These are phyloP conservation scores for Coniochaeta ligniaria DNA, from an alignment of 2,329 filamentous ascomycete species.

Conservation along the genomic window DNA sequence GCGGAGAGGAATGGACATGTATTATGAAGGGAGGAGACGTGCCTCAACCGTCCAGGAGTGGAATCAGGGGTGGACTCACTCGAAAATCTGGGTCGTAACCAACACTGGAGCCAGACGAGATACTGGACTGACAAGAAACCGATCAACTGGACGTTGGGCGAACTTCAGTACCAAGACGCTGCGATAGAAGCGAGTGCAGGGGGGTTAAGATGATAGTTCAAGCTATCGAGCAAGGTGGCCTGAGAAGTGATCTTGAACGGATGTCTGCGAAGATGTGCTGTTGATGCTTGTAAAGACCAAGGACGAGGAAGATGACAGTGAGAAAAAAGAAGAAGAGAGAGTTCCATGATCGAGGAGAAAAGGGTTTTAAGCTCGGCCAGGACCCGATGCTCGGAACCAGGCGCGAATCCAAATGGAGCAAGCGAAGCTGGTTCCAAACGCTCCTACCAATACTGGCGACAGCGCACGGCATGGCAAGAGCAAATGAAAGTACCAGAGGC, in stretches of 20 bases:
- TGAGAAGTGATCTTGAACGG: slow-evolving; percentile 34
- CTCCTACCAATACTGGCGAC: background rate
- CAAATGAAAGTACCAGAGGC: background rate
- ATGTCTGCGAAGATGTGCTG: slow-evolving; percentile 24
- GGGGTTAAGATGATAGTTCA: slow-evolving; percentile 48
- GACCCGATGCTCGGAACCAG: background rate
- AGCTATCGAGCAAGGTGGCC: slow-evolving; percentile 53
- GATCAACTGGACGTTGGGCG: slow-evolving; percentile 24
- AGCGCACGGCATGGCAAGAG: background rate
- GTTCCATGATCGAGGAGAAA: slow-evolving; percentile 5
- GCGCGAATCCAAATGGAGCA: background rate
- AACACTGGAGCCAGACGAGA: slow-evolving; percentile 2
- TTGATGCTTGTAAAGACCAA: slow-evolving; percentile 39
- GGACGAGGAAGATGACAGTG: slow-evolving; percentile 16
- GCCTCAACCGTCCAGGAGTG: background rate
- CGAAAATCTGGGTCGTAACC: background rate
- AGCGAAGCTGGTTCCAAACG: background rate
- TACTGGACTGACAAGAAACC: slow-evolving; percentile 15
- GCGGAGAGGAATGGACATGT: background rate
- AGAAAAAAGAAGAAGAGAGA: slow-evolving; percentile 14
- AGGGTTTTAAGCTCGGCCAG: background rate
- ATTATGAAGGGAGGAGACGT: background rate
- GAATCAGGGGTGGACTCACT: background rate
- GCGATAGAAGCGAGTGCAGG: slow-evolving; percentile 46
- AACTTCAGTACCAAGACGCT: slow-evolving; percentile 44